phyloP scores from a whole-genome alignment of 257 asterid genomes.

The Sherardia arvensis region DNA sequence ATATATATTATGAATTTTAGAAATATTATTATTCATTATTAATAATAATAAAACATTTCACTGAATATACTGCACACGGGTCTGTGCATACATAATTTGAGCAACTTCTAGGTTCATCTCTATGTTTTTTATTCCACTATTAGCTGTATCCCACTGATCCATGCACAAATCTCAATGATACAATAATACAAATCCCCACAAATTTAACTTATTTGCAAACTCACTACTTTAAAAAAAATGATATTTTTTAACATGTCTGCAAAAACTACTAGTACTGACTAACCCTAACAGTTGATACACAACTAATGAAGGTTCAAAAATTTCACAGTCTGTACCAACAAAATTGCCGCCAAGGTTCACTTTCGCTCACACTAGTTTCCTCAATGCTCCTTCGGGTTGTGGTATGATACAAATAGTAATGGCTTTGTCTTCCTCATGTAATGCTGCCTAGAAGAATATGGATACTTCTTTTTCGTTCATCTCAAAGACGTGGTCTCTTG shows the following conservation, averaged over 20 bases:
- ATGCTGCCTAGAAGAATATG: conserved; percentile 47
- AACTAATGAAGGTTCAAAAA: background rate
- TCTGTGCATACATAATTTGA: no score
- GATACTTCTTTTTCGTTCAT: conserved; percentile 84
- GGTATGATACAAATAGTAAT: background rate
- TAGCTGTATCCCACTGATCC: conserved; percentile 5
- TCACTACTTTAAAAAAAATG: background rate
- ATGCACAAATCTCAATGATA: background rate
- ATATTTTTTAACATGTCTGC: background rate
- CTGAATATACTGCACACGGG: no score
- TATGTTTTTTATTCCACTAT: background rate
- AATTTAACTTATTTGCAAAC: background rate
- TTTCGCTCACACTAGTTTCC: background rate
- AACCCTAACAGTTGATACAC: background rate
- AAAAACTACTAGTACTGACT: background rate
- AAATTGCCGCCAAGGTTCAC: background rate
- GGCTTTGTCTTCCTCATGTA: background rate
- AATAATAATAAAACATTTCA: no score
- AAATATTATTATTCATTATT: no score
- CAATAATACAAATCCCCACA: background rate
- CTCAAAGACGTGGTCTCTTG: conserved; percentile 88
- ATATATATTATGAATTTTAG: no score
- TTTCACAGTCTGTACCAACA: background rate
- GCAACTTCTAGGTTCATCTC: background rate
- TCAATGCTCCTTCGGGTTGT: background rate